phyloP scores from a whole-genome alignment of 371 early-diverging fungal species.

The Amoeboradix gromovi region DNA sequence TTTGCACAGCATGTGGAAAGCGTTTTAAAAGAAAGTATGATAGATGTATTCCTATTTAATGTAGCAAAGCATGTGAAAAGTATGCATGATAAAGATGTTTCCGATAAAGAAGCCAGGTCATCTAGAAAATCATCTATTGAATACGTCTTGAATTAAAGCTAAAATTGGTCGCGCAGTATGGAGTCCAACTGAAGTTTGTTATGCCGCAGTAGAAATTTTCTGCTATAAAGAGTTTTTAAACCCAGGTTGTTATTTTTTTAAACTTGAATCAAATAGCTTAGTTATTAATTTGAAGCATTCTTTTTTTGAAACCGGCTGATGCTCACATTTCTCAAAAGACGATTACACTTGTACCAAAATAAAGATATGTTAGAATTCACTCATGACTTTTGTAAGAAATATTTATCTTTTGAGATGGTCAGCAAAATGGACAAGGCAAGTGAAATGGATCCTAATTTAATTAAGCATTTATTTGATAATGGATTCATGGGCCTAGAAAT shows the following conservation, averaged over 20 bases:
- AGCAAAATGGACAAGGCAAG: slow-evolving; percentile 75
- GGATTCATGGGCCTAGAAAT: slow-evolving; percentile 89
- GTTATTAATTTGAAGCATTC: too few species aligned
- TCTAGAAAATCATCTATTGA: background rate
- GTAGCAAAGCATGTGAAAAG: background rate
- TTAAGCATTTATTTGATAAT: slow-evolving; percentile 10
- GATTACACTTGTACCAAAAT: background rate
- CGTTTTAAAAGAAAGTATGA: background rate
- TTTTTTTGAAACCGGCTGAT: too few species aligned
- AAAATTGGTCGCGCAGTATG: too few species aligned
- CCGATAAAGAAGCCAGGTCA: background rate
- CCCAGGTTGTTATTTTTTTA: too few species aligned
- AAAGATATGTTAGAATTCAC: background rate
- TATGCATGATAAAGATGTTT: background rate
- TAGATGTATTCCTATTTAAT: background rate
- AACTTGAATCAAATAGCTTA: too few species aligned
- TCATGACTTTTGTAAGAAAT: background rate
- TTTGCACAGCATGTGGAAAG: background rate
- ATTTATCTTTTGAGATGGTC: slow-evolving; percentile 13
- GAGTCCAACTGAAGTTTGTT: too few species aligned
- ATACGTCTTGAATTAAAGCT: background rate
- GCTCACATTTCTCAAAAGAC: too few species aligned
- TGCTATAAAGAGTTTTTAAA: too few species aligned
- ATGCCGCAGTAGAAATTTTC: too few species aligned
- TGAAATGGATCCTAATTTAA: slow-evolving; percentile 34